These are phyloP conservation scores for Phanerochaete sordida DNA, from an alignment of 768 basidiomycete species.

Conservation along the genomic window DNA sequence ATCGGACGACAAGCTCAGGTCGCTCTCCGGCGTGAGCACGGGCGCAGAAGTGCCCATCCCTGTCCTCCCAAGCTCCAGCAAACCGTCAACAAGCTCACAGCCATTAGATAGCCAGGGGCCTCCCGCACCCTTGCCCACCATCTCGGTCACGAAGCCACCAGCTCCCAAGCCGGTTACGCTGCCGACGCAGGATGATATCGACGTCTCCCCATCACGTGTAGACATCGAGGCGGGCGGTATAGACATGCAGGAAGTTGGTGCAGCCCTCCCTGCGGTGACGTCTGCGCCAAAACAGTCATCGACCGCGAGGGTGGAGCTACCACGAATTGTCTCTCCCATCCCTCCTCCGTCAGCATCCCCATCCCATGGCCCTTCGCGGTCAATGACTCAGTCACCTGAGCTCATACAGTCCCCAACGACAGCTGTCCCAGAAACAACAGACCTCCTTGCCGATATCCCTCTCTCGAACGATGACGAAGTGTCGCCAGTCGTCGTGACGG, in stretches of 20 bases:
- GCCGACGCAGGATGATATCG: conserved; percentile 46
- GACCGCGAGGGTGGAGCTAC: background rate
- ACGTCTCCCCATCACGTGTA: background rate
- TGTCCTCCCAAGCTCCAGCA: conserved; percentile 39
- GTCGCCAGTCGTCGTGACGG: background rate
- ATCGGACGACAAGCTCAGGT: conserved; percentile 12
- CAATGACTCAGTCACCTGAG: background rate
- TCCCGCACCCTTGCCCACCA: conserved; percentile 41
- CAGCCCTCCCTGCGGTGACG: background rate
- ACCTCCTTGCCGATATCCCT: conserved; percentile 14
- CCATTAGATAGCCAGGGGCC: conserved; percentile 12
- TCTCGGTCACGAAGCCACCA: conserved; percentile 67
- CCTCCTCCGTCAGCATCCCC: conserved; percentile 13
- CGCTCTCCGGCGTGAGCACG: conserved; percentile 19
- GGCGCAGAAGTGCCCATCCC: conserved; percentile 63
- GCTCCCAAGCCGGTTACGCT: conserved; percentile 67
- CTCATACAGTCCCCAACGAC: conserved; percentile 2
- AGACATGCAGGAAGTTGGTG: conserved; percentile 15
- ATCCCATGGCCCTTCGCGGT: background rate
- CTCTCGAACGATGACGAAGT: background rate
- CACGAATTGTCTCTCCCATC: background rate
- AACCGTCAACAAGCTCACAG: conserved; percentile 15
- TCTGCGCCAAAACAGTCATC: background rate
- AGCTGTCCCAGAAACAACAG: conserved; percentile 1
- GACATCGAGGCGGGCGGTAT: conserved; percentile 17